A percentile compares a stretch with the other conserved stretches of the same genome.
Conservation (phyloP, 192 early-diverging fungal species). For the Backusella tarrabulga region DNA sequence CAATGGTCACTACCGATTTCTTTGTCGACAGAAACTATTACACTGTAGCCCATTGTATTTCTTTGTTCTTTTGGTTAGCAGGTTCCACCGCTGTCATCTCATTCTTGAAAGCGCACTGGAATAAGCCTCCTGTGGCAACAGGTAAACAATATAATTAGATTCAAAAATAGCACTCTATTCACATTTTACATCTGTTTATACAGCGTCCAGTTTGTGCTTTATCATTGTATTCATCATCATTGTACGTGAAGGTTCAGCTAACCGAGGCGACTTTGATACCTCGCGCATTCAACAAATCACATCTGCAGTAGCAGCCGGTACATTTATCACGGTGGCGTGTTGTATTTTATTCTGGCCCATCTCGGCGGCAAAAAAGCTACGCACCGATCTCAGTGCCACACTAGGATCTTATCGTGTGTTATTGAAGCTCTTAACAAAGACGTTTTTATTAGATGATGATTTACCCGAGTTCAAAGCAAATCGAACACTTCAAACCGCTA, state of each 20-base stretch:
- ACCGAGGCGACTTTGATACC: constrained; percentile 43
- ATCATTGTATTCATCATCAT: constrained; percentile 55
- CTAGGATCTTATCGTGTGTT: constrained; percentile 58
- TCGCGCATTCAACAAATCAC: constrained; percentile 45
- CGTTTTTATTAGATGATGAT: constrained; percentile 59
- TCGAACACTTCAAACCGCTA: constrained; percentile 55
- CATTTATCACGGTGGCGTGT: constrained; percentile 39
- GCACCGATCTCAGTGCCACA: constrained; percentile 47
- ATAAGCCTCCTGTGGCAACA: constrained; percentile 52
- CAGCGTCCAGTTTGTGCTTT: constrained; percentile 45
- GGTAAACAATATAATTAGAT: constrained; percentile 31
- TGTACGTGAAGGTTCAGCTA: constrained; percentile 46
- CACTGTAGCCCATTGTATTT: constrained; percentile 40
- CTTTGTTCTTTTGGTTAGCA: constrained; percentile 51
- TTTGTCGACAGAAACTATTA: constrained; percentile 41
- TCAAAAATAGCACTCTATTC: background rate
- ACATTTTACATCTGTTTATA: background rate
- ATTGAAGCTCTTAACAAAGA: constrained; percentile 63
- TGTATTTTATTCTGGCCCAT: constrained; percentile 53
- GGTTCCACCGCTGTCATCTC: constrained; percentile 52
- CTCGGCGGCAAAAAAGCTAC: constrained; percentile 52
- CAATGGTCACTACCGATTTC: constrained; percentile 48
- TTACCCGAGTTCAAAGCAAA: constrained; percentile 51
- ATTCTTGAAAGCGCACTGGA: constrained; percentile 51
- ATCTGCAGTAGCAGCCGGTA: constrained; percentile 41